Conservation (phyloP, 148 eudicot genomes). For the Rhododendron ferrugineum region DNA sequence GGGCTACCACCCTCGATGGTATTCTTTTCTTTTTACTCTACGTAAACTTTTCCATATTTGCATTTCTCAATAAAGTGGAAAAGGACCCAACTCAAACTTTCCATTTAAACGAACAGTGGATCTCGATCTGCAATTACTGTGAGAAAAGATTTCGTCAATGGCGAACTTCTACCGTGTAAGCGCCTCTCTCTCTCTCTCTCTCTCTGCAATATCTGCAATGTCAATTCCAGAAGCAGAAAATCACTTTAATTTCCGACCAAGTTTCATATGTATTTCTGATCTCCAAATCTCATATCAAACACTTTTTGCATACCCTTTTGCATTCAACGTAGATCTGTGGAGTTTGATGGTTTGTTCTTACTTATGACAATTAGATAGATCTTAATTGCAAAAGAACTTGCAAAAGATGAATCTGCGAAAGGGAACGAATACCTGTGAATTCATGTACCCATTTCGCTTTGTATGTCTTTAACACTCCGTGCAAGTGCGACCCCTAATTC, state of each 20-base stretch:
- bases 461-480: background rate
- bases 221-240: background rate
- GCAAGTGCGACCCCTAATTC: background rate
- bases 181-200: no score
- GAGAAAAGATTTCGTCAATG: background rate
- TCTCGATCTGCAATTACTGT: background rate
- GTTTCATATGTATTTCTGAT: background rate
- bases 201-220: background rate
- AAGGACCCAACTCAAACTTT: background rate
- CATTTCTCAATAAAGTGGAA: background rate
- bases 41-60: background rate
- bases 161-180: slow-evolving; percentile 9
- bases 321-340: background rate
- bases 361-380: background rate
- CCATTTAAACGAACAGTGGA: background rate
- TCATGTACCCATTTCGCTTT: background rate
- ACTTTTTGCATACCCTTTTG: background rate
- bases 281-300: background rate
- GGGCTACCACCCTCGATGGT: no score
- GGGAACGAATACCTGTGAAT: background rate
- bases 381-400: background rate
- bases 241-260: background rate
- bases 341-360: background rate
- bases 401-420: background rate
- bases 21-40: no score